Evolutionary conservation across 371 early-diverging fungal genomes (phyloP).

Genomic region (Phascolomyces articulosus): DNA sequence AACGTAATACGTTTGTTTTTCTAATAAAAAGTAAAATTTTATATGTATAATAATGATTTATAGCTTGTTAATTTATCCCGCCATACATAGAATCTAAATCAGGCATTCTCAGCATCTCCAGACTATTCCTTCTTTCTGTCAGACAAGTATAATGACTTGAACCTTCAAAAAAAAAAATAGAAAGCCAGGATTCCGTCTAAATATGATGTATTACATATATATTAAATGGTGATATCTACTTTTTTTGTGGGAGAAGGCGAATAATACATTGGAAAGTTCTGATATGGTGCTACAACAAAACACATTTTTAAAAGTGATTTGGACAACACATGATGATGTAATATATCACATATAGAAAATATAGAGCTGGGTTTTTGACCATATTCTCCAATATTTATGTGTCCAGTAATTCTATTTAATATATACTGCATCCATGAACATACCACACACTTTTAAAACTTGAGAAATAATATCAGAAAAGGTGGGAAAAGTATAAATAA

Average conservation of each 20-base stretch:
- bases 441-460: not conserved
- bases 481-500: not conserved
- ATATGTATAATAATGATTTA: no score
- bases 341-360: no score
- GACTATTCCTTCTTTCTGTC: not conserved
- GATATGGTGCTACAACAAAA: no score
- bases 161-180: not conserved
- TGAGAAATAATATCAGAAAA: not conserved
- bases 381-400: not conserved
- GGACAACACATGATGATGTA: no score
- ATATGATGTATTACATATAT: not conserved
- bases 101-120: not conserved
- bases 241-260: not conserved
- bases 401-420: not conserved
- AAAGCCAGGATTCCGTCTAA: constrained; percentile 1
- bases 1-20: no score
- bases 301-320: no score
- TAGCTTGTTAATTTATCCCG: no score
- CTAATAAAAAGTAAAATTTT: no score
- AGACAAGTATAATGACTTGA: not conserved
- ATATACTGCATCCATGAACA: not conserved
- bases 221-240: not conserved
- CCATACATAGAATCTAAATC: no score
- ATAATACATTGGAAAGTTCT: not conserved
- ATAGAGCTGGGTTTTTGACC: no score